Evolutionary conservation across 176 grass and related monocot genomes (phyloP), one percentile per base, ranked within the genome.

Genomic region (Chrysopogon serrulatus): DNA sequence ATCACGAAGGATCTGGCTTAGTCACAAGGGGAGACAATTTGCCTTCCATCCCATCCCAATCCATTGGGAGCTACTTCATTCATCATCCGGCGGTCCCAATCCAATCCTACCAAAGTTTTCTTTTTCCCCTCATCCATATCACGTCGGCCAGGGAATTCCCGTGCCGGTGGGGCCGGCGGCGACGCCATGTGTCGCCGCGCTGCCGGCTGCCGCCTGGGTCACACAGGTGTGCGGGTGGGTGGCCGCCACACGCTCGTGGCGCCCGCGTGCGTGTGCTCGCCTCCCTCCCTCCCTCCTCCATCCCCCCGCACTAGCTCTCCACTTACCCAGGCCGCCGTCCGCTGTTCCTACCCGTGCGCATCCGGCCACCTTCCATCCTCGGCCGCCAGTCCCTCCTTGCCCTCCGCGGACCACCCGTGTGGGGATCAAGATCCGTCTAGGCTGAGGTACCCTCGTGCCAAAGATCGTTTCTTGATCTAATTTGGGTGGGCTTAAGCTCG

Each of bases 241-340:
- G 88, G 84, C 84, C 73, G 84, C 88, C 88, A 90, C 84, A 86
- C 88, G 83, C 88, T 86, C 78, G 78, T 18, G 23, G 71, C 33
- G 35, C 66, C 37, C 23, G 39, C 81, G 74, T 84, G 86, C 79
- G 73, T 69, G 84, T 83, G 83, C 73, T 86, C 79, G 65, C 88
- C 74, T 32, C 72, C 72, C 51, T 23, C 65, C 64, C 35, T 28
- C 2, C 5, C 35, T 3, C 24, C 18, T n/a, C n/a, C n/a, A n/a
- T n/a, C 21, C 10, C 19, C 51, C 8, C 48, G 24, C 62, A 65
- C 60, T 79, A 79, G 60, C 45, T 43, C 73, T 36, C 23, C 21
- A 57, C 32, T 39, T 3, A 23, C 14, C 7, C 28, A 21, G 51
- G 43, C 47, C 1, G 14, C 13, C 74, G 36, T 42, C 24, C 65